Evolutionary conservation across 345 rosid species (phyloP).

Genomic region (Camelina laxa): DNA sequence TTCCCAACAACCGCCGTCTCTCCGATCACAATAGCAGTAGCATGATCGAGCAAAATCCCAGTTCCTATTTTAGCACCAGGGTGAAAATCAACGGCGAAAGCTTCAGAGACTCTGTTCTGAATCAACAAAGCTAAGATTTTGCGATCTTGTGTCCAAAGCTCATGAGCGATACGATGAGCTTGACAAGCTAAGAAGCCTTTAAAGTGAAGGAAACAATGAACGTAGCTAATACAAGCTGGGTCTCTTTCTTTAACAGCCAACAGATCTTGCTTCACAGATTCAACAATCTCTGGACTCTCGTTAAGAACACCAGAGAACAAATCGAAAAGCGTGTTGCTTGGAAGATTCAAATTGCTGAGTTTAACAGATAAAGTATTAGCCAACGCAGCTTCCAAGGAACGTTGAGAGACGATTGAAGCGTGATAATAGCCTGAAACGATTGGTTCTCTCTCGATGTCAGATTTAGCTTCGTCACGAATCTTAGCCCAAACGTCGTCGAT

Average conservation of each 20-base stretch:
- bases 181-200: slow-evolving; percentile 85
- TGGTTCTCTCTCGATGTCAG: slow-evolving; percentile 70
- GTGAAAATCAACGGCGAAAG: slow-evolving; percentile 88
- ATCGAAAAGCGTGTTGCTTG: slow-evolving; percentile 61
- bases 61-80: slow-evolving; percentile 86
- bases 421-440: slow-evolving; percentile 69
- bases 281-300: slow-evolving; percentile 54
- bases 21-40: slow-evolving; percentile 81
- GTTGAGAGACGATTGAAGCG: slow-evolving; percentile 65
- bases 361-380: slow-evolving; percentile 75
- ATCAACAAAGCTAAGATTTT: slow-evolving; percentile 66
- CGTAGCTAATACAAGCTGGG: slow-evolving; percentile 82
- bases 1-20: slow-evolving; percentile 95
- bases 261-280: slow-evolving; percentile 63
- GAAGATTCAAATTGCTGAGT: slow-evolving; percentile 66
- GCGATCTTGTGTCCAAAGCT: slow-evolving; percentile 72
- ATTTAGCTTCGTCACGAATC: slow-evolving; percentile 69
- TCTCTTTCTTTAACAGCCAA: slow-evolving; percentile 76
- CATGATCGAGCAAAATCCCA: slow-evolving; percentile 83
- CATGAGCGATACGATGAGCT: slow-evolving; percentile 80
- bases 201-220: slow-evolving; percentile 76
- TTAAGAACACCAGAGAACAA: slow-evolving; percentile 62
- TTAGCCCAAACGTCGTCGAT: slow-evolving; percentile 58
- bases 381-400: slow-evolving; percentile 66
- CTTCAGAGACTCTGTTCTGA: slow-evolving; percentile 76